Base-by-base conservation (phyloP, 1,284 basidiomycete genomes). In the Cryptococcus jaspeensis region DNA sequence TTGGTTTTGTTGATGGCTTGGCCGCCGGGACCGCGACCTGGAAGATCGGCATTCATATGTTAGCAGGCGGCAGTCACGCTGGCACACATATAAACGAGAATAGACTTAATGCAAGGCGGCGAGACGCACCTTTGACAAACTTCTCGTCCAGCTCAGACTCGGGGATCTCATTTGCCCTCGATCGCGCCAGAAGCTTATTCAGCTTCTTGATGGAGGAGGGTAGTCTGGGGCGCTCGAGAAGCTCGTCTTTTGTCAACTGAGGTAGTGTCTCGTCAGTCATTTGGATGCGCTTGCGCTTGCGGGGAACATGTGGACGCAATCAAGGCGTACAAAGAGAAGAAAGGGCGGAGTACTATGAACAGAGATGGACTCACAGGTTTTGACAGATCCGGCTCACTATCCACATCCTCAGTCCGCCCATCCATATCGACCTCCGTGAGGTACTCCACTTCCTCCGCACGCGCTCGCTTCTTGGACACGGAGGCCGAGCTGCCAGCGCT, bases 1-100 rank as follows among this genome's bases (percentile, higher is more conserved):
- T 73, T 76, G 12, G 78, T 79, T 62, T 79, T 80, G 66, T 80
- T 79, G 53, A 79, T 78, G 1, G 76, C 74, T 65, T 79, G 79
- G 1, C 79, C 78, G 12, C 79, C 79, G 1, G 79, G 79, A 3
- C 79, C 79, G 8, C 73, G 67, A 2, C 78, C 77, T 77, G 48
- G 15, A 16, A 46, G 18, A 44, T 20, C 23, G 11, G n/a, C 23
- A 40, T n/a, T 9, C 8, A 20, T 35, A 28, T 16, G 7, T 55
- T 16, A 50, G 36, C 35, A 49, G 11, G 25, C 36, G 16, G 8
- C 16, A 28, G 47, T n/a, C n/a, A n/a, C n/a, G n/a, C n/a, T n/a
- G n/a, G n/a, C n/a, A 12, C 38, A 40, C 32, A 23, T 46, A n/a
- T n/a, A 28, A 13, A 18, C n/a, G 37, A 25, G 32, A 50, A 18